phyloP scores from a whole-genome alignment of 345 rosid species.

The Chamaenerion angustifolium region DNA sequence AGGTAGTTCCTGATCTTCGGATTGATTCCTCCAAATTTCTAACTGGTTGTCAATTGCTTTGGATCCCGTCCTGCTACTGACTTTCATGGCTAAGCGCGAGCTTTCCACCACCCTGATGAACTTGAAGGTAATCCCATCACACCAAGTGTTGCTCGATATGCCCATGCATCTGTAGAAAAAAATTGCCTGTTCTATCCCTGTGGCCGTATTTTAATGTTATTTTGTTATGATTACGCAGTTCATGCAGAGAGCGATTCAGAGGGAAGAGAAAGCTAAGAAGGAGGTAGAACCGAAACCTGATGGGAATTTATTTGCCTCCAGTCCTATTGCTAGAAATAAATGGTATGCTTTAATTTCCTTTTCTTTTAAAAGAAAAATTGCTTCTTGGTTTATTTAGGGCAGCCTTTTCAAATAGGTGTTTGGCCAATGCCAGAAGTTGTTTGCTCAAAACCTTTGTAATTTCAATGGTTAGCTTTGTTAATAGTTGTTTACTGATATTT shows the following conservation, averaged over 20 bases:
- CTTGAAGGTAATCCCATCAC: constrained; percentile 45
- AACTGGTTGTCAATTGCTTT: too few relatives aligned
- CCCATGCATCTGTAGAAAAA: too few relatives aligned
- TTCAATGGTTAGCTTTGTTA: too few relatives aligned
- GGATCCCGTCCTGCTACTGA: too few relatives aligned
- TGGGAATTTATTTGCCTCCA: constrained; percentile 29
- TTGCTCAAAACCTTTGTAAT: too few relatives aligned
- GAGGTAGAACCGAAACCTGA: constrained; percentile 46
- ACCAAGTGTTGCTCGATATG: not conserved
- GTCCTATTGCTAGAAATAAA: constrained; percentile 44
- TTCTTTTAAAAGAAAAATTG: not conserved
- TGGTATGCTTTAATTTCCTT: constrained; percentile 5
- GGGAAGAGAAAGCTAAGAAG: constrained; percentile 41
- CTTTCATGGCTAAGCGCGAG: constrained; percentile 67
- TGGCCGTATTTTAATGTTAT: not conserved
- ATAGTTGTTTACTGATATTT: too few relatives aligned
- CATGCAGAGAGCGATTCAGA: constrained; percentile 70
- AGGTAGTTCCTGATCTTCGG: too few relatives aligned
- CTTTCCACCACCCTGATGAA: constrained; percentile 71
- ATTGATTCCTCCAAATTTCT: too few relatives aligned
- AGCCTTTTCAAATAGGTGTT: too few relatives aligned
- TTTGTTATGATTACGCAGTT: constrained; percentile 26
- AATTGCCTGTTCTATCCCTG: not conserved
- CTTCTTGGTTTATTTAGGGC: too few relatives aligned
- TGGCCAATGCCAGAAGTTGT: too few relatives aligned